A percentile compares a stretch with the other conserved stretches of the same genome.
phyloP scores from a whole-genome alignment of 2,329 filamentous ascomycete species.

The Xylariaceae sp. region DNA sequence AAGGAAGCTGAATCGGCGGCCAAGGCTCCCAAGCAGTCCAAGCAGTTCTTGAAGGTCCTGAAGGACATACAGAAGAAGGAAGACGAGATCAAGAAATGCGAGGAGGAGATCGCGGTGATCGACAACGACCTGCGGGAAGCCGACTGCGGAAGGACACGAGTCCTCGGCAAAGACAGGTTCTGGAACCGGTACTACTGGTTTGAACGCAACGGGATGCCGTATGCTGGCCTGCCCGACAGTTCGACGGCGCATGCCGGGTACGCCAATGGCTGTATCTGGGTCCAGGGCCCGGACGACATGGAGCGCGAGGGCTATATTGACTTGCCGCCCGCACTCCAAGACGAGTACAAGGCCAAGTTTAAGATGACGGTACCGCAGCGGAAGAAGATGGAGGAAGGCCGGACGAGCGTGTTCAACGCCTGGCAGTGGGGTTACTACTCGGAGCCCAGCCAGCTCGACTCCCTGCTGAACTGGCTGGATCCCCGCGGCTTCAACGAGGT shows the following conservation, averaged over 20 bases:
- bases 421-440: conserved; percentile 89
- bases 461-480: conserved; percentile 83
- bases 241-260: conserved; percentile 85
- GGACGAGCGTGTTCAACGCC: conserved; percentile 70
- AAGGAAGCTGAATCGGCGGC: conserved; percentile 58
- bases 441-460: conserved; percentile 70
- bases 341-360: conserved; percentile 71
- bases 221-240: conserved; percentile 77
- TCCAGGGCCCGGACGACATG: conserved; percentile 88
- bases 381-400: conserved; percentile 78
- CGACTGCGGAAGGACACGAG: conserved; percentile 82
- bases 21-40: conserved; percentile 72
- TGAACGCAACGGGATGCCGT: conserved; percentile 97
- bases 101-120: conserved; percentile 76
- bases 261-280: conserved; percentile 92
- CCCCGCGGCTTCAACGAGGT: conserved; percentile 78
- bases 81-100: conserved; percentile 70
- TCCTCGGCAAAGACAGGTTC: conserved; percentile 90
- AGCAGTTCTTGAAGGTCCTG: conserved; percentile 80
- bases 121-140: conserved; percentile 93
- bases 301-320: conserved; percentile 85
- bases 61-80: conserved; percentile 89
- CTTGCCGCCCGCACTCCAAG: conserved; percentile 61
- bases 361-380: conserved; percentile 79
- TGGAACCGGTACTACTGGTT: conserved; percentile 99